These are phyloP conservation scores for Russula sp. DNA, from an alignment of 768 basidiomycete genomes.

Conservation along the genomic window DNA sequence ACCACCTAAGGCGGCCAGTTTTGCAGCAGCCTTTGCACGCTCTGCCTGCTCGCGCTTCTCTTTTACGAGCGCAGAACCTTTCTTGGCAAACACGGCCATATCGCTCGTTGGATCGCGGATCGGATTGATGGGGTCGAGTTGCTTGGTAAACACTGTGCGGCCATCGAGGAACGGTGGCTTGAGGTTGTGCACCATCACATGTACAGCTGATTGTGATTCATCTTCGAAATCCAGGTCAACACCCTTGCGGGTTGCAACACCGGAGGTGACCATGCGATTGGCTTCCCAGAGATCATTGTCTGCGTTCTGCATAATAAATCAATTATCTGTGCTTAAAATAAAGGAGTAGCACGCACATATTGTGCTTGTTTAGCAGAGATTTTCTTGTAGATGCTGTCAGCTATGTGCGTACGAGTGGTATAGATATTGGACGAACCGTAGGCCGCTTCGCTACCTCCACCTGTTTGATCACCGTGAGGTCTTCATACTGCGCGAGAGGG, in stretches of 20 bases:
- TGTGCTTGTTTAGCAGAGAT: conserved; percentile 94
- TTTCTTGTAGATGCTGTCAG: conserved; percentile 43
- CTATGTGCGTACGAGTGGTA: not conserved
- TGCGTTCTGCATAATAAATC: conserved; percentile 57
- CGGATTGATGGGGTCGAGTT: conserved; percentile 95
- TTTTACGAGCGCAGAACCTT: conserved; percentile 89
- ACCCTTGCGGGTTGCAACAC: conserved; percentile 78
- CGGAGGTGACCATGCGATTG: conserved; percentile 95
- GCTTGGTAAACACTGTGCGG: conserved; percentile 90
- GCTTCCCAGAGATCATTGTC: conserved; percentile 99
- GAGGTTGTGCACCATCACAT: conserved; percentile 94
- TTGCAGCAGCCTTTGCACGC: conserved; percentile 92
- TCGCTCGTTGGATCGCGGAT: conserved; percentile 91
- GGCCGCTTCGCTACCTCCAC: conserved; percentile 72
- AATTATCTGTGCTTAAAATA: not conserved
- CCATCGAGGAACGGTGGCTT: conserved; percentile 98
- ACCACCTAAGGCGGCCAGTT: conserved; percentile 85
- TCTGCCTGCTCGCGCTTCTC: conserved; percentile 97
- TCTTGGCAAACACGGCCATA: conserved; percentile 93
- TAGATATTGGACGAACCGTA: conserved; percentile 40
- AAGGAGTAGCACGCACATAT: conserved; percentile 55
- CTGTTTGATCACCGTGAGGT: conserved; percentile 59
- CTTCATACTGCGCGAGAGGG: conserved; percentile 89
- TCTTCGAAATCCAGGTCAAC: conserved; percentile 95
- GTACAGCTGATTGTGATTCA: conserved; percentile 92